phyloP scores from a whole-genome alignment of 305 asterid genomes.

The Caryopteris hybrid region DNA sequence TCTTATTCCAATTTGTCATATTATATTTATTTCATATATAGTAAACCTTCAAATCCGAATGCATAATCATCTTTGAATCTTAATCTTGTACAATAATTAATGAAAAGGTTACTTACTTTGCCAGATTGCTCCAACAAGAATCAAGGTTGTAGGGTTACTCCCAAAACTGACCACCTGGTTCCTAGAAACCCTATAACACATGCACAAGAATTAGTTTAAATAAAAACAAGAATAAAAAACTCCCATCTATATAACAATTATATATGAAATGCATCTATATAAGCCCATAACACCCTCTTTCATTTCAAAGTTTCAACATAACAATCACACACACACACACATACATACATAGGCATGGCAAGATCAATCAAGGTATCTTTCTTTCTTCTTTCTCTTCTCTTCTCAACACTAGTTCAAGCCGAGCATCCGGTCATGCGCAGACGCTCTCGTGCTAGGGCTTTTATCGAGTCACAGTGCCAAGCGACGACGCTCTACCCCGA shows the following conservation, averaged over 20 bases:
- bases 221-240: background rate
- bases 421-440: background rate
- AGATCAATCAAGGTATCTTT: background rate
- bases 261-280: constrained; percentile 21
- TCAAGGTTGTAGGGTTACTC: constrained; percentile 22
- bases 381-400: constrained; percentile 17
- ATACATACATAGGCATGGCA: constrained; percentile 14
- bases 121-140: constrained; percentile 30
- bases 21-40: no score
- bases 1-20: no score
- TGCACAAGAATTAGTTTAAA: constrained; percentile 15
- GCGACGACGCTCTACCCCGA: constrained; percentile 46
- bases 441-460: constrained; percentile 31
- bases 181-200: constrained; percentile 32
- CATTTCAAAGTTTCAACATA: background rate
- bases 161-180: constrained; percentile 23
- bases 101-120: constrained; percentile 11
- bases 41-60: no score
- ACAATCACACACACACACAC: background rate
- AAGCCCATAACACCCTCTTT: constrained; percentile 22
- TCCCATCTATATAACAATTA: background rate
- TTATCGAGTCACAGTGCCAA: constrained; percentile 31
- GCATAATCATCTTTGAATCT: background rate
- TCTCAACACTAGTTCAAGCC: constrained; percentile 6
- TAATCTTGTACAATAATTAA: background rate